Conservation (phyloP, 768 basidiomycete species). For the Saitozyma podzolica region DNA sequence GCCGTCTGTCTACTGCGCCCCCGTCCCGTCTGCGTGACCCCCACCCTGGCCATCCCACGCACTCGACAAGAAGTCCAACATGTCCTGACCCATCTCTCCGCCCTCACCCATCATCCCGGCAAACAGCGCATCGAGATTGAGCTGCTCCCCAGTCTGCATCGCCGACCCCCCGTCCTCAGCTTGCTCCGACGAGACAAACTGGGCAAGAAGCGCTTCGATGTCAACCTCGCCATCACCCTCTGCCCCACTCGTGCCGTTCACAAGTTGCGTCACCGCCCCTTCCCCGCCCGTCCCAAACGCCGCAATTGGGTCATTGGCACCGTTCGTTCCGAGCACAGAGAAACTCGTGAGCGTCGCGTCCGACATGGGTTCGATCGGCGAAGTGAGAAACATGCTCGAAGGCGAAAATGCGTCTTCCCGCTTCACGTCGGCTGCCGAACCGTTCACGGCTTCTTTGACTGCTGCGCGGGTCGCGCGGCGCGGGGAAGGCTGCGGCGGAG, state of each 20-base stretch:
- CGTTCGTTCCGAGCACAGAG: too few relatives aligned
- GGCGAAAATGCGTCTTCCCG: background rate
- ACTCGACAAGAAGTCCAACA: conserved; percentile 33
- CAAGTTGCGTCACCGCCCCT: too few relatives aligned
- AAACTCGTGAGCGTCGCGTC: too few relatives aligned
- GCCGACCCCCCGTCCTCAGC: too few relatives aligned
- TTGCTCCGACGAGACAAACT: conserved; percentile 3
- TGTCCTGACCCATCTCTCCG: conserved; percentile 24
- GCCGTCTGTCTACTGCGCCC: too few relatives aligned
- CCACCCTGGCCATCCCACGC: background rate
- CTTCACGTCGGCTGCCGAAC: background rate
- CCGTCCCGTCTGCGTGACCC: conserved; percentile 1
- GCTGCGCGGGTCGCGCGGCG: conserved; percentile 10
- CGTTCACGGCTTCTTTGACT: conserved; percentile 3
- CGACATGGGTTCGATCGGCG: too few relatives aligned
- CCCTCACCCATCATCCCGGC: conserved; percentile 6
- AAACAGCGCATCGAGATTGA: too few relatives aligned
- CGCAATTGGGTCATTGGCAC: too few relatives aligned
- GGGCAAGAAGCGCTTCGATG: conserved; percentile 28
- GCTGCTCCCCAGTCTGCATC: too few relatives aligned
- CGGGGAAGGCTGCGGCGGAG: conserved; percentile 11
- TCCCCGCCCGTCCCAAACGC: background rate
- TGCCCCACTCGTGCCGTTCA: background rate
- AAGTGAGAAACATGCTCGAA: too few relatives aligned
- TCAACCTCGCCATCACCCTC: conserved; percentile 22